These are phyloP conservation scores for Phytophthora cryptogea DNA, from an alignment of 352 stramenopile genomes.

Conservation along the genomic window DNA sequence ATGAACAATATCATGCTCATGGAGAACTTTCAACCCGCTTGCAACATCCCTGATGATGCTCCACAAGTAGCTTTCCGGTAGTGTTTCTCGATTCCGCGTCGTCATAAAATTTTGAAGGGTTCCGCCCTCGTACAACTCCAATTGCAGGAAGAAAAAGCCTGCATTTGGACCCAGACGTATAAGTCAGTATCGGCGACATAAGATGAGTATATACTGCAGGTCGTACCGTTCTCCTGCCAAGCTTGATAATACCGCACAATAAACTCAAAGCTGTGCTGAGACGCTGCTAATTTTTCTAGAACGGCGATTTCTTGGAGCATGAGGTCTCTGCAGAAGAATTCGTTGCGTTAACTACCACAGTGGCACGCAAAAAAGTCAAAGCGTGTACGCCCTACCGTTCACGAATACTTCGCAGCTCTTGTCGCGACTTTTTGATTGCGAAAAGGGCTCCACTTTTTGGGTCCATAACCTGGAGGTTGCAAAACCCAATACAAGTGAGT, in stretches of 20 bases:
- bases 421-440: slow-evolving; percentile 85
- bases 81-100: slow-evolving; percentile 24
- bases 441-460: slow-evolving; percentile 41
- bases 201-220: background rate
- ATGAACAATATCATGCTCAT: slow-evolving; percentile 91
- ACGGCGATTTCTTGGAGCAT: slow-evolving; percentile 70
- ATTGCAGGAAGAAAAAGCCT: slow-evolving; percentile 94
- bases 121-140: slow-evolving; percentile 91
- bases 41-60: slow-evolving; percentile 73
- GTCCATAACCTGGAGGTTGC: slow-evolving; percentile 43
- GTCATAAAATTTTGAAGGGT: slow-evolving; percentile 82
- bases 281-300: slow-evolving; percentile 44
- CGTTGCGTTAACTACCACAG: background rate
- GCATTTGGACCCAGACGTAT: background rate
- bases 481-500: slow-evolving; percentile 3
- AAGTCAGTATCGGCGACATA: no score
- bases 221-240: slow-evolving; percentile 89
- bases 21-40: slow-evolving; percentile 86
- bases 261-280: slow-evolving; percentile 64
- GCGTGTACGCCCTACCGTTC: slow-evolving; percentile 50
- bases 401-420: slow-evolving; percentile 70
- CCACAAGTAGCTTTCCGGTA: slow-evolving; percentile 75
- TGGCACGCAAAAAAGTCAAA: background rate
- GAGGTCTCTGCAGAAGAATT: slow-evolving; percentile 46
- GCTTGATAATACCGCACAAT: slow-evolving; percentile 96